phyloP scores from a whole-genome alignment of 2,329 filamentous ascomycete genomes.

The Lecanoromycetidae sp. region DNA sequence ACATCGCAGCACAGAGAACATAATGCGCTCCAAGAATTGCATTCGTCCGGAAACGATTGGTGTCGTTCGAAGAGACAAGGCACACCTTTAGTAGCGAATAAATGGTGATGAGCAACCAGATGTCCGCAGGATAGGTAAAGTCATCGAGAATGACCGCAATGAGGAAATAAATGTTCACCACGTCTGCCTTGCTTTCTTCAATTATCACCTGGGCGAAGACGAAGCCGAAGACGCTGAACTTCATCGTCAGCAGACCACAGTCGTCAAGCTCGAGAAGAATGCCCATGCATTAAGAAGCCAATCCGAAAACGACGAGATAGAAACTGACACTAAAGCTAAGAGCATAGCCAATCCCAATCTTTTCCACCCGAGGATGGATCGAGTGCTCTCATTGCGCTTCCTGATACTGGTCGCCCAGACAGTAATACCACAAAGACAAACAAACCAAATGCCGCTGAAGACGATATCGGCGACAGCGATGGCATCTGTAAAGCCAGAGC shows the following conservation, averaged over 20 bases:
- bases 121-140: background rate
- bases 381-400: background rate
- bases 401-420: background rate
- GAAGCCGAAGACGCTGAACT: background rate
- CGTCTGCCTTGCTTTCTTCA: background rate
- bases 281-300: too few species aligned
- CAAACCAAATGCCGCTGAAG: background rate
- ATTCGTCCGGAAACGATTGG: background rate
- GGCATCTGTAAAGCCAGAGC: background rate
- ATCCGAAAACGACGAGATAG: too few species aligned
- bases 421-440: background rate
- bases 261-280: background rate
- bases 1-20: background rate
- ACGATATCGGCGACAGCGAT: background rate
- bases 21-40: background rate
- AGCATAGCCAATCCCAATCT: background rate
- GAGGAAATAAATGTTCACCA: background rate
- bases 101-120: background rate
- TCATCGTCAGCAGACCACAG: background rate
- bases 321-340: slow-evolving; percentile 4
- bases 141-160: background rate
- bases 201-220: background rate
- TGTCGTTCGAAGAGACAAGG: background rate
- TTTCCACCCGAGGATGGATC: background rate
- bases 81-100: background rate